phyloP scores from a whole-genome alignment of 2,329 filamentous ascomycete genomes.

The Didymella pinodella region DNA sequence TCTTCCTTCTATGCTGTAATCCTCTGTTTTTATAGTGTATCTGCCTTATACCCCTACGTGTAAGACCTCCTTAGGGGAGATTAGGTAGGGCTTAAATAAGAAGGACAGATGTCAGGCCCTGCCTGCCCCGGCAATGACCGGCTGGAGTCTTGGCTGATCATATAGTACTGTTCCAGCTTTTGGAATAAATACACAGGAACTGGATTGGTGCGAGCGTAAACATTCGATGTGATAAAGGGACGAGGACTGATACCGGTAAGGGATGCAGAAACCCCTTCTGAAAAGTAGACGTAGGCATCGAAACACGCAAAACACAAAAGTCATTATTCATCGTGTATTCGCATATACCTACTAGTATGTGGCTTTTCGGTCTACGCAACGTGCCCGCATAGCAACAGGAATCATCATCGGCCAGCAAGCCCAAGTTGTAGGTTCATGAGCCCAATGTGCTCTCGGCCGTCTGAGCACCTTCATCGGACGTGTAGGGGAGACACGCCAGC shows the following conservation, averaged over 20 bases:
- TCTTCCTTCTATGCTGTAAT: too few species aligned
- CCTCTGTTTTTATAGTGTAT: too few species aligned
- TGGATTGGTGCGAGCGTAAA: not conserved
- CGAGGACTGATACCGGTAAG: not conserved
- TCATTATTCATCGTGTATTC: conserved; percentile 15
- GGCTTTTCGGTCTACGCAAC: conserved; percentile 1
- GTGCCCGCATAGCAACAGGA: conserved; percentile 9
- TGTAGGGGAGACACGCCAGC: not conserved
- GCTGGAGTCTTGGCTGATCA: too few species aligned
- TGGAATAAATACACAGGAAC: not conserved
- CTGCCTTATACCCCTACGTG: too few species aligned
- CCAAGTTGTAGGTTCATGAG: not conserved
- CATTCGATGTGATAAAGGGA: not conserved
- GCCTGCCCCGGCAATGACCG: too few species aligned
- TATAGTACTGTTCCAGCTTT: not conserved
- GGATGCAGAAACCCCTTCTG: not conserved
- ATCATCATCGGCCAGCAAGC: conserved; percentile 1
- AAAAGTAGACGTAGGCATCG: not conserved
- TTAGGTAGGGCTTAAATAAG: too few species aligned
- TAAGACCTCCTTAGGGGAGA: too few species aligned
- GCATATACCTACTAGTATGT: conserved; percentile 2
- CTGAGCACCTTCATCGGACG: not conserved
- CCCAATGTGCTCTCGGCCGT: not conserved
- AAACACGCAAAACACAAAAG: not conserved
- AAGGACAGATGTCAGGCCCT: too few species aligned